A percentile compares a stretch with the other conserved stretches of the same genome.
phyloP scores from a whole-genome alignment of 2,329 filamentous ascomycete genomes.

The Fusarium sp. region DNA sequence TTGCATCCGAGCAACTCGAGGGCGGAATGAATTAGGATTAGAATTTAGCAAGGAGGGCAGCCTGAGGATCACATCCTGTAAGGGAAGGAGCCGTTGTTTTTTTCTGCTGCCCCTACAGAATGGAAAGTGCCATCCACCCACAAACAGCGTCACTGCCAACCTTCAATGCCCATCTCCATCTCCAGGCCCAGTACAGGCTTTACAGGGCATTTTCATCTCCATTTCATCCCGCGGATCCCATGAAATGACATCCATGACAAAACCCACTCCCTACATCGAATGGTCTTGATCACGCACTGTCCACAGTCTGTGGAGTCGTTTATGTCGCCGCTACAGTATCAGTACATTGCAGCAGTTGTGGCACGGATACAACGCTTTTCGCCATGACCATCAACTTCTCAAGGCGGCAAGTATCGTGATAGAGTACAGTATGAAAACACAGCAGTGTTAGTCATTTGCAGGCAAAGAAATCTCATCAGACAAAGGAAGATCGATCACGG shows the following conservation, averaged over 20 bases:
- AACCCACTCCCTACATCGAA: constrained; percentile 21
- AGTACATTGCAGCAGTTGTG: not conserved
- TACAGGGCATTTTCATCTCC: constrained; percentile 19
- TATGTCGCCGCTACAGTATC: constrained; percentile 10
- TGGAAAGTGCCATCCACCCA: constrained; percentile 10
- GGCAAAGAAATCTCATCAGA: constrained; percentile 11
- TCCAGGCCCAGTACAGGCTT: not conserved
- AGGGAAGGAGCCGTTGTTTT: constrained; percentile 8
- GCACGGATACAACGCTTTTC: not conserved
- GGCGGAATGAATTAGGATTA: not conserved
- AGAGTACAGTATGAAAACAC: constrained; percentile 2
- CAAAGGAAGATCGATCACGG: constrained; percentile 15
- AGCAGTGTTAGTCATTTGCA: not conserved
- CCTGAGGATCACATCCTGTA: not conserved
- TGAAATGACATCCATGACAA: constrained; percentile 33
- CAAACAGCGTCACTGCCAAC: constrained; percentile 7
- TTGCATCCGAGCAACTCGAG: not conserved
- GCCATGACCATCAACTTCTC: constrained; percentile 4
- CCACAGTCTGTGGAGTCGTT: constrained; percentile 23
- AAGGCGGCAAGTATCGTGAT: constrained; percentile 3
- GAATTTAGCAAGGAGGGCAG: not conserved
- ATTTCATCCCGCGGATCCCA: constrained; percentile 33
- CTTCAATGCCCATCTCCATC: constrained; percentile 19
- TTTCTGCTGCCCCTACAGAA: not conserved
- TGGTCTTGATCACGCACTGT: constrained; percentile 21